phyloP scores from a whole-genome alignment of 176 grass and related monocot genomes.

The Pontederia paniculata region DNA sequence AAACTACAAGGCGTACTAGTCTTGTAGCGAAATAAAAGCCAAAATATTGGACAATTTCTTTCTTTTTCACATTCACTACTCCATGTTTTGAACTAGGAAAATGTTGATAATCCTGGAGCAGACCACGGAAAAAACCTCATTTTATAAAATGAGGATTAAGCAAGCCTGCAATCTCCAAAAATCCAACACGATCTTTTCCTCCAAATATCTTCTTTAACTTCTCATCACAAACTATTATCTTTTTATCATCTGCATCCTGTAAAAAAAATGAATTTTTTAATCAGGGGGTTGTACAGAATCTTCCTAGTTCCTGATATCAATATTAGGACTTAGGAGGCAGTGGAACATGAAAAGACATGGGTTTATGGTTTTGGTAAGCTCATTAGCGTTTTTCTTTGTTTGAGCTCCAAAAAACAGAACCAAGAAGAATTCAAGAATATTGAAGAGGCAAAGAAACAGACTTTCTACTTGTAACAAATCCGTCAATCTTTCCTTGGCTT shows the following conservation, averaged over 20 bases:
- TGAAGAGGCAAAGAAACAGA: no score
- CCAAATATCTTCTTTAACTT: slow-evolving; percentile 22
- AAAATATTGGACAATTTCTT: not conserved
- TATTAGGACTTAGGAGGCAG: no score
- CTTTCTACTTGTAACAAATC: no score
- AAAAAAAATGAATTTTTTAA: not conserved
- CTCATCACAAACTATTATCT: slow-evolving; percentile 18
- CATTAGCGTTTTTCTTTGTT: no score
- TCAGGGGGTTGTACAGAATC: no score
- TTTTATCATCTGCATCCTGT: slow-evolving; percentile 18
- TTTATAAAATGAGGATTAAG: slow-evolving; percentile 22
- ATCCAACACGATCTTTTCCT: slow-evolving; percentile 21
- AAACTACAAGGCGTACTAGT: no score
- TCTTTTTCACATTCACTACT: not conserved
- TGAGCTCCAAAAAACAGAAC: no score
- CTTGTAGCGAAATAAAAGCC: not conserved
- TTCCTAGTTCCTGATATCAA: no score
- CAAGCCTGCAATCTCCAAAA: slow-evolving; percentile 24
- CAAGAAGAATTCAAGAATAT: no score
- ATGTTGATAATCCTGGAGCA: not conserved
- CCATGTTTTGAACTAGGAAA: not conserved
- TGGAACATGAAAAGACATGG: no score
- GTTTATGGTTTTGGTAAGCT: no score
- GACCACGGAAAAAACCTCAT: not conserved
- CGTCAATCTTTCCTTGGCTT: no score